phyloP scores from a whole-genome alignment of 116 monocot genomes.

The Iris pallida region DNA sequence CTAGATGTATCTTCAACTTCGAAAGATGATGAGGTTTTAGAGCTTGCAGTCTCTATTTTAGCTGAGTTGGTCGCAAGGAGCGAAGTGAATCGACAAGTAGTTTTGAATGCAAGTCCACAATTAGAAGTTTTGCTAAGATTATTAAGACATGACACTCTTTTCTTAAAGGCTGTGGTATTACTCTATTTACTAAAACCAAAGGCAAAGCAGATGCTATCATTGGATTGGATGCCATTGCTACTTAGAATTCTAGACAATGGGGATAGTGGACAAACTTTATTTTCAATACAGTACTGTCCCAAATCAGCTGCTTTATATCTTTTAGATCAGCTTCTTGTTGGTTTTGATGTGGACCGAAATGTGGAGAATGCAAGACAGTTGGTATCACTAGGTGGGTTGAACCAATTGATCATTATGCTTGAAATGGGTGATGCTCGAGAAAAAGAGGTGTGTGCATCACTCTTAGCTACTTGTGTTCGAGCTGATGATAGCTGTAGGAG shows the following conservation, averaged over 20 bases:
- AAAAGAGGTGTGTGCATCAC: conserved; percentile 42
- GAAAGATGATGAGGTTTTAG: conserved; percentile 61
- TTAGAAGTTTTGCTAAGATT: conserved; percentile 68
- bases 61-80: conserved; percentile 54
- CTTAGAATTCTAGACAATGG: conserved; percentile 58
- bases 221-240: conserved; percentile 66
- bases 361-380: conserved; percentile 79
- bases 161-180: conserved; percentile 53
- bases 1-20: conserved; percentile 22
- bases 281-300: conserved; percentile 53
- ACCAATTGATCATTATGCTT: conserved; percentile 45
- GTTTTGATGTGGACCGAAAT: conserved; percentile 80
- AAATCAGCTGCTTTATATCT: conserved; percentile 70
- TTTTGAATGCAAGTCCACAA: conserved; percentile 80
- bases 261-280: conserved; percentile 46
- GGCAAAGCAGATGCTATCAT: conserved; percentile 83
- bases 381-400: conserved; percentile 59
- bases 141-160: conserved; percentile 38
- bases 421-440: conserved; percentile 53
- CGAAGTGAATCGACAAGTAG: conserved; percentile 54
- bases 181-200: conserved; percentile 73
- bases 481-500: conserved; percentile 70
- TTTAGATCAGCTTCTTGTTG: conserved; percentile 70
- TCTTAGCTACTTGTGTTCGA: conserved; percentile 53
- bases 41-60: conserved; percentile 47